Evolutionary conservation across 305 asterid genomes (phyloP), one percentile per base, ranked within the genome.

Genomic region (Ilex paraguariensis): DNA sequence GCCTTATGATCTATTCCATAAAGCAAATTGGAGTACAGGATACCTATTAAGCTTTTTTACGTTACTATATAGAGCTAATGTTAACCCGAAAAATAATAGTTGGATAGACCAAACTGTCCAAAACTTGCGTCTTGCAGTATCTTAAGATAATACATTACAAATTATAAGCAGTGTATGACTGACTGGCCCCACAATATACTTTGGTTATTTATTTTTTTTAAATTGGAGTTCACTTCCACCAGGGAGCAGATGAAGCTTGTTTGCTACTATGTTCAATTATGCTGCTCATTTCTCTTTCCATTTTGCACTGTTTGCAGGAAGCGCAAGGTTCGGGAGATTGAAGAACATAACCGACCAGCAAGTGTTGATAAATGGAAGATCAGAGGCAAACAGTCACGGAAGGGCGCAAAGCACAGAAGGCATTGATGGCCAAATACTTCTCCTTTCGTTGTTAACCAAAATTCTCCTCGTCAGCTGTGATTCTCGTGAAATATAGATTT

Each of bases 271-370:
- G 7, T 16, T 56, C 46, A 13, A 3, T 13, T 13, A 31, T 30
- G 2, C 14, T n/a, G 3, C 12, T 42, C 12, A 31, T 17, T 13
- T 5, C 10, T 46, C 57, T 28, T 13, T 59, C 6, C 16, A 11
- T 12, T 15, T 30, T 31, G 55, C 1, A 42, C 48, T 17, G 31
- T 51, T 21, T 67, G 59, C 82, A 87, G 95, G 78, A 84, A 84
- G 67, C 92, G 86, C 33, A 87, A 87, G 77, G 90, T 84, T 81
- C 63, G 78, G 5, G 86, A 84, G 83, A 87, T 84, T 71, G 92
- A 87, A 79, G 89, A 77, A 58, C 73, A 76, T 58, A 79, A 81
- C 58, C 77, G 84, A 62, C 89, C 95, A 40, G 87, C 46, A 54
- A 86, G 89, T 63, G 86, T 81, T 60, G 84, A 70, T 72, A 87